A percentile compares a stretch with the other conserved stretches of the same genome.
Conservation (phyloP, 2,329 filamentous ascomycete species). For the Aspergillus spinulosporus region DNA sequence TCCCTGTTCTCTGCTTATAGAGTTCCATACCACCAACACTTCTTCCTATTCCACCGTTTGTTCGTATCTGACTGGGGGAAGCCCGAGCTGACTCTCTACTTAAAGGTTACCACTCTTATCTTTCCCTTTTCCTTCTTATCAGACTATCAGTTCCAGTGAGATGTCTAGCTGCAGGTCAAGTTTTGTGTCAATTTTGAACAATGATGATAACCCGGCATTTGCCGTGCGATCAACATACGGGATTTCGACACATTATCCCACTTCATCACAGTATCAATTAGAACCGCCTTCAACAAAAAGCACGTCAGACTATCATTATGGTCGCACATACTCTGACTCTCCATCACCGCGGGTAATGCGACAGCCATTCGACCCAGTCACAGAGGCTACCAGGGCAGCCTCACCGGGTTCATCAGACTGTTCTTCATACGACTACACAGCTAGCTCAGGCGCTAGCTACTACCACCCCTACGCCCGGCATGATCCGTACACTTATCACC, state of each 20-base stretch:
- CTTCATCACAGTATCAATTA: slow-evolving; percentile 25
- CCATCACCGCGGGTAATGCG: slow-evolving; percentile 28
- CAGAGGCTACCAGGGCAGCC: slow-evolving; percentile 28
- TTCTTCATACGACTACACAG: slow-evolving; percentile 36
- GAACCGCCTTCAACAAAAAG: slow-evolving; percentile 21
- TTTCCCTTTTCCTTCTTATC: slow-evolving; percentile 13
- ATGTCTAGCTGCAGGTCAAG: slow-evolving; percentile 37
- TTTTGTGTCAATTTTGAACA: slow-evolving; percentile 49
- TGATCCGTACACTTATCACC: slow-evolving; percentile 28
- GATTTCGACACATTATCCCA: slow-evolving; percentile 25
- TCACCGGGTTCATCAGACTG: slow-evolving; percentile 38
- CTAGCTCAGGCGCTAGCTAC: slow-evolving; percentile 25
- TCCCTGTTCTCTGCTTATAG: slow-evolving; percentile 6
- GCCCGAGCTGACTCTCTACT: slow-evolving; percentile 1
- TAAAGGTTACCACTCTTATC: not conserved
- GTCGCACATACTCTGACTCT: slow-evolving; percentile 28
- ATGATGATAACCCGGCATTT: slow-evolving; percentile 50
- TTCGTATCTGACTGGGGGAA: not conserved
- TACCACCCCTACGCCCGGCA: slow-evolving; percentile 32
- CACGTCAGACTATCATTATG: slow-evolving; percentile 23
- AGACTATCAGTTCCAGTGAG: slow-evolving; percentile 15
- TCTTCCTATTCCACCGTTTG: not conserved
- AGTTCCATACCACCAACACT: slow-evolving; percentile 1
- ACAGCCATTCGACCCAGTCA: slow-evolving; percentile 28
- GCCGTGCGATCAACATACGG: slow-evolving; percentile 38